phyloP scores from a whole-genome alignment of 345 rosid genomes.

The Trapa incisa region DNA sequence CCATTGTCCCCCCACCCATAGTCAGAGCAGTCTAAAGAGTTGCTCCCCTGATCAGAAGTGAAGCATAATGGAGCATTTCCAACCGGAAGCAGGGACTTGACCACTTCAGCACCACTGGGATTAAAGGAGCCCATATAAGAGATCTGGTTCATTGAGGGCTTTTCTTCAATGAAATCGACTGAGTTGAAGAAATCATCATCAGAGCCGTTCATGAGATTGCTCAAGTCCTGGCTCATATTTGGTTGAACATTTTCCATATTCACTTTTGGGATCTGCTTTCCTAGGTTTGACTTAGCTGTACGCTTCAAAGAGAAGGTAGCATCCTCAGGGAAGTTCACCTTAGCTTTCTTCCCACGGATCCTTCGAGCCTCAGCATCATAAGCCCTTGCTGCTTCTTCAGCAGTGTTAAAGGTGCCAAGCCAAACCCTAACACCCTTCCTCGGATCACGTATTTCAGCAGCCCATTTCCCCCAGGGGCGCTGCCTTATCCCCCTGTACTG shows the following conservation, averaged over 20 bases:
- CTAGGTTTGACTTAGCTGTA: constrained; percentile 29
- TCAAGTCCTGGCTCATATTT: constrained; percentile 24
- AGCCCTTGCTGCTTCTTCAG: constrained; percentile 66
- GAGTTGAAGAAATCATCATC: constrained; percentile 36
- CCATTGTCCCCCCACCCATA: constrained; percentile 65
- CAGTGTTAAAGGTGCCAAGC: constrained; percentile 92
- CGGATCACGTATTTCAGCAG: constrained; percentile 97
- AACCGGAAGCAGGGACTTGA: constrained; percentile 20
- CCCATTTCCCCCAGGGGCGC: constrained; percentile 99
- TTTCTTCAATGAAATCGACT: constrained; percentile 51
- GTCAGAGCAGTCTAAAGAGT: constrained; percentile 70
- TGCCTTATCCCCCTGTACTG: constrained; percentile 81
- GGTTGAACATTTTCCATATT: constrained; percentile 22
- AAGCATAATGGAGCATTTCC: constrained; percentile 36
- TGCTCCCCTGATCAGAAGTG: constrained; percentile 83
- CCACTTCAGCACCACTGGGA: constrained; percentile 15
- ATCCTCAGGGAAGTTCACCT: constrained; percentile 19
- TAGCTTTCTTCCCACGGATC: constrained; percentile 20
- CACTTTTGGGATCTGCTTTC: constrained; percentile 29
- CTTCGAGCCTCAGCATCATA: constrained; percentile 23
- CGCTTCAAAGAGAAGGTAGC: constrained; percentile 19
- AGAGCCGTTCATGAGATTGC: constrained; percentile 20
- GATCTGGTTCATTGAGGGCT: constrained; percentile 43
- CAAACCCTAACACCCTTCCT: constrained; percentile 83
- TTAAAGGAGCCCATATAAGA: constrained; percentile 24